Percentiles rank a stretch among this genome's conserved stretches.
These are phyloP conservation scores for Ceratobasidium sp. DNA, from an alignment of 1,284 basidiomycete genomes.

Conservation along the genomic window DNA sequence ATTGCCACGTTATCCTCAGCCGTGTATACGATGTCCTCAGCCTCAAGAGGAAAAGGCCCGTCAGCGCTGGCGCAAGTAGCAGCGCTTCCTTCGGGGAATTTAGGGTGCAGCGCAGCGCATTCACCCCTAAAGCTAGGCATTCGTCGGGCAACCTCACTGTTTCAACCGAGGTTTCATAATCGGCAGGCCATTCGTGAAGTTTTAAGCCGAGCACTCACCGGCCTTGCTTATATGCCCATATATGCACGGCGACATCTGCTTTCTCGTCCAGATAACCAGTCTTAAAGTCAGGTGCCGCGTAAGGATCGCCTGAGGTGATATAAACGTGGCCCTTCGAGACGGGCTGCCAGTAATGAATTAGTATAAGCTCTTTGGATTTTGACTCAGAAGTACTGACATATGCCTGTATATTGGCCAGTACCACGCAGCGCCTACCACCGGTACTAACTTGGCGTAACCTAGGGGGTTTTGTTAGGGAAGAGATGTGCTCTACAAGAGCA, in stretches of 20 bases:
- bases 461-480: conserved; percentile 49
- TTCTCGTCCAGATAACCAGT: conserved; percentile 82
- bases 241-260: conserved; percentile 69
- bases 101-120: conserved; percentile 63
- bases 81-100: conserved; percentile 63
- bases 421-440: neutral
- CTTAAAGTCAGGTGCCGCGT: conserved; percentile 74
- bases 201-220: conserved; percentile 80
- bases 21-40: conserved; percentile 67
- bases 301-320: conserved; percentile 70
- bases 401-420: conserved; percentile 21
- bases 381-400: conserved; percentile 30
- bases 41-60: conserved; percentile 60
- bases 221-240: conserved; percentile 79
- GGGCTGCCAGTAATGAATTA: no score
- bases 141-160: conserved; percentile 40
- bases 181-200: conserved; percentile 69
- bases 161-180: no score
- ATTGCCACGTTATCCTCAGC: conserved; percentile 67
- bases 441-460: conserved; percentile 55
- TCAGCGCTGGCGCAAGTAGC: conserved; percentile 58
- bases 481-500: no score
- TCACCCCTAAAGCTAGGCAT: no score
- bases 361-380: no score
- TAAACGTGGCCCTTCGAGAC: conserved; percentile 69